Evolutionary conservation across 202 grass and related monocot species (phyloP).

Genomic region (Elaeis oleifera): DNA sequence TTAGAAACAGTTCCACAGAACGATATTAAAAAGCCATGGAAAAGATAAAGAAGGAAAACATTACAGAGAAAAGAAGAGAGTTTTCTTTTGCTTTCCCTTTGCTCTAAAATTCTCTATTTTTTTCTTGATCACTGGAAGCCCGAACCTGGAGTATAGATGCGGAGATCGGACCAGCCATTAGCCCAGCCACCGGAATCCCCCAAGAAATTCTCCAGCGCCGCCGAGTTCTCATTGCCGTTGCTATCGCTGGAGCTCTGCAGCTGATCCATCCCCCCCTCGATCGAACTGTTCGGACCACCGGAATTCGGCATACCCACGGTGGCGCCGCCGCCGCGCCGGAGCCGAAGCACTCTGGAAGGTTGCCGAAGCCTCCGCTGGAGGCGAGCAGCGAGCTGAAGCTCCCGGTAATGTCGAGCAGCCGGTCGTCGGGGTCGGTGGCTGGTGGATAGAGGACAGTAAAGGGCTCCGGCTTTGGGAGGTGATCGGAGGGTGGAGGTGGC

Average conservation of each 20-base stretch:
- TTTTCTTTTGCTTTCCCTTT: too few relatives aligned
- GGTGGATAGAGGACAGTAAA: background rate
- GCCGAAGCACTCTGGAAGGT: background rate
- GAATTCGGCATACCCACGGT: too few relatives aligned
- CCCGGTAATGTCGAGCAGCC: background rate
- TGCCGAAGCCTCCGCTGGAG: background rate
- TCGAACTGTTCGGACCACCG: background rate
- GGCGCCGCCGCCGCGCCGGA: background rate
- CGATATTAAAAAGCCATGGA: too few relatives aligned
- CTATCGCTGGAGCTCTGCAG: background rate
- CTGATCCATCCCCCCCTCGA: background rate
- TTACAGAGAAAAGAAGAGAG: too few relatives aligned
- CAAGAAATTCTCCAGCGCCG: background rate
- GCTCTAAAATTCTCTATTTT: too few relatives aligned
- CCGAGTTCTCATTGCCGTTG: background rate
- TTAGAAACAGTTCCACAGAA: too few relatives aligned
- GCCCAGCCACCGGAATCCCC: constrained; percentile 4
- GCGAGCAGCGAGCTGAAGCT: background rate
- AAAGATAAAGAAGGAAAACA: too few relatives aligned
- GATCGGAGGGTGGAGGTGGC: background rate
- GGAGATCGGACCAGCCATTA: constrained; percentile 4
- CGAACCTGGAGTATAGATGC: constrained; percentile 5
- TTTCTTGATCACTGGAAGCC: background rate
- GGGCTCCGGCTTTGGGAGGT: background rate
- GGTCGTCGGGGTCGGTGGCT: background rate